phyloP scores from a whole-genome alignment of 2,329 filamentous ascomycete genomes.

The Geosmithia flava region DNA sequence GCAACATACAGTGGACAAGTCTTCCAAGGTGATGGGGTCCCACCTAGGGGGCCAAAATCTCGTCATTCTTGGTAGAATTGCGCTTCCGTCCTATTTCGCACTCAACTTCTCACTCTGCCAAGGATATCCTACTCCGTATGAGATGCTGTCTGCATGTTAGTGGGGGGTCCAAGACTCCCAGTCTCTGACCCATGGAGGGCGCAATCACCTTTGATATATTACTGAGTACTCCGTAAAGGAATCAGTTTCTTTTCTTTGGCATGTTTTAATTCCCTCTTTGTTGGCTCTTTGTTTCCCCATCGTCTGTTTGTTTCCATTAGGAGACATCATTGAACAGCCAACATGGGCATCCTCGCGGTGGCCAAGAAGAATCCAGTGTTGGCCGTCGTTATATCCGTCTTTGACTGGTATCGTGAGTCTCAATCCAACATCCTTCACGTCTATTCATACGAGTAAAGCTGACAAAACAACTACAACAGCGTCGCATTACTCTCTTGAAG shows the following conservation, averaged over 20 bases:
- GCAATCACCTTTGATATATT: background rate
- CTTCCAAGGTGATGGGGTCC: background rate
- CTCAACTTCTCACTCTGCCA: background rate
- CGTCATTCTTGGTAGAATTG: background rate
- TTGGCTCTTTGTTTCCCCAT: background rate
- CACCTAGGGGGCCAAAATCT: background rate
- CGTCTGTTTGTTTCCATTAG: too few species aligned
- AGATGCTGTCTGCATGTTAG: background rate
- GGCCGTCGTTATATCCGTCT: slow-evolving; percentile 12
- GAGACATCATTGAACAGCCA: background rate
- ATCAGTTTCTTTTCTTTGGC: background rate
- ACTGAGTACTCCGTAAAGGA: background rate
- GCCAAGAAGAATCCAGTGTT: slow-evolving; percentile 10
- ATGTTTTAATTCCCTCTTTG: background rate
- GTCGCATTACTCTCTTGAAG: slow-evolving; percentile 11
- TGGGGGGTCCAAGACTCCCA: background rate
- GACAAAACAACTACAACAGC: slow-evolving; percentile 4
- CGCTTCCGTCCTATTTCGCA: background rate
- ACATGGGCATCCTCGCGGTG: slow-evolving; percentile 3
- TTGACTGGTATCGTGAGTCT: slow-evolving; percentile 14
- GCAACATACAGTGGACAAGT: background rate
- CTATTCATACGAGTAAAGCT: too few species aligned
- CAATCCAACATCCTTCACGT: too few species aligned
- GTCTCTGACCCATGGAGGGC: background rate
- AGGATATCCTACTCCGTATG: background rate